These are phyloP conservation scores for Solanum sejunctum DNA, from an alignment of 257 asterid genomes.

Conservation along the genomic window DNA sequence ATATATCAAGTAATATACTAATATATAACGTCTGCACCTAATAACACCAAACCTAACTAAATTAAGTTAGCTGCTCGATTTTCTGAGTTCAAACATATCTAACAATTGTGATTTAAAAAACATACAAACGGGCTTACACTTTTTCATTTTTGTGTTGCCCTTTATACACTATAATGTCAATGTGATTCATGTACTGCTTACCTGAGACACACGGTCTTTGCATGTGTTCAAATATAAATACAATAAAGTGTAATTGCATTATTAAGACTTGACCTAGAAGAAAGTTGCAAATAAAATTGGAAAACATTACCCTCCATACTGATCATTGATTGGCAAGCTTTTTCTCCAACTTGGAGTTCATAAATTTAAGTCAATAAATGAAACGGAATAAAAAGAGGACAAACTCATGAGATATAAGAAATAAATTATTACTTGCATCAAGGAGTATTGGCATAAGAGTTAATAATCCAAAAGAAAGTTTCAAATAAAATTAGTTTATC, in stretches of 20 bases:
- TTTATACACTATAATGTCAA: no score
- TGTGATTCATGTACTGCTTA: no score
- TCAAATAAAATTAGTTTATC: no score
- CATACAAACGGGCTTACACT: background rate
- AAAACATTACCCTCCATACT: background rate
- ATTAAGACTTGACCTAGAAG: background rate
- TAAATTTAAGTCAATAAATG: background rate
- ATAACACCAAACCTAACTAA: background rate
- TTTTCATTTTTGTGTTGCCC: no score
- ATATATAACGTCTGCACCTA: background rate
- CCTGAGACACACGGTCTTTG: no score
- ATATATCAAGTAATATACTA: background rate
- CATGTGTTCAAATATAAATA: background rate
- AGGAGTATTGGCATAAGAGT: no score
- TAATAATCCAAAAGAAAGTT: no score
- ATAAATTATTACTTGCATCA: no score
- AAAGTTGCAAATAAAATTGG: background rate
- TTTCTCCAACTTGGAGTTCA: background rate
- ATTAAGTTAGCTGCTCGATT: background rate
- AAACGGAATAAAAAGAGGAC: no score
- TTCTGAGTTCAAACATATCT: background rate
- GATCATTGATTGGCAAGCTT: background rate
- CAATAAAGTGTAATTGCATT: background rate
- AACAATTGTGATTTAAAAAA: background rate
- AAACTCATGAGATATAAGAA: no score